Conservation (phyloP, 108 stramenopile species). For the Nitzschia sp. region DNA sequence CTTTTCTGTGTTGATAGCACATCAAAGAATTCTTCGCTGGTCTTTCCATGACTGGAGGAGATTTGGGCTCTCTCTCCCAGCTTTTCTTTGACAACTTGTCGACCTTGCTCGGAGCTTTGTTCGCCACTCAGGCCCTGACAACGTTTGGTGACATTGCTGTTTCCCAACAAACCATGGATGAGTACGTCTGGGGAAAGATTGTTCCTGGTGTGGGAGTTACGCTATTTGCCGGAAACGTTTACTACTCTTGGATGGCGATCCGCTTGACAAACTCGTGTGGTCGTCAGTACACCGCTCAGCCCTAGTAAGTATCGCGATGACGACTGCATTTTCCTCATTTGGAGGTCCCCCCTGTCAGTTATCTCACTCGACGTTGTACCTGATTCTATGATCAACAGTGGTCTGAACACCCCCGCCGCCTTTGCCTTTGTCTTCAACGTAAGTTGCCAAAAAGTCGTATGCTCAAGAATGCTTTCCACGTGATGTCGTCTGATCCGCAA, state of each 20-base stretch:
- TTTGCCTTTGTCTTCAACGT: constrained; percentile 71
- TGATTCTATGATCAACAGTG: no score
- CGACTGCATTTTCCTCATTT: no score
- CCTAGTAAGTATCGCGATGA: no score
- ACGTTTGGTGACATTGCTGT: constrained; percentile 24
- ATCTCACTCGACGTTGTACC: no score
- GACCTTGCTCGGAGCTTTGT: constrained; percentile 55
- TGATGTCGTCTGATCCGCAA: no score
- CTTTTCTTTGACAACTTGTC: constrained; percentile 76
- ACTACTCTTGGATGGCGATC: constrained; percentile 55
- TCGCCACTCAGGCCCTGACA: constrained; percentile 40
- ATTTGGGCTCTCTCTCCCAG: constrained; percentile 41
- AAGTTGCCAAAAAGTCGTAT: no score
- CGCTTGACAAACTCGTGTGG: constrained; percentile 45
- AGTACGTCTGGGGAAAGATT: constrained; percentile 54
- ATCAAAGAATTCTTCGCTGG: constrained; percentile 1
- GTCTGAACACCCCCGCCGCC: constrained; percentile 76
- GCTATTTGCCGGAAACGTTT: constrained; percentile 43
- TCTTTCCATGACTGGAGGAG: constrained; percentile 30
- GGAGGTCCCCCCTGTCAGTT: no score
- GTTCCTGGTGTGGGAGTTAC: constrained; percentile 66
- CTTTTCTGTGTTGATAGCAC: no score
- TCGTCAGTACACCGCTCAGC: constrained; percentile 61
- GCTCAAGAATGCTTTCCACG: no score
- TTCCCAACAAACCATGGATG: constrained; percentile 15